Evolutionary conservation across 2,329 filamentous ascomycete species (phyloP).

Genomic region (Dothiorella sarmentorum): DNA sequence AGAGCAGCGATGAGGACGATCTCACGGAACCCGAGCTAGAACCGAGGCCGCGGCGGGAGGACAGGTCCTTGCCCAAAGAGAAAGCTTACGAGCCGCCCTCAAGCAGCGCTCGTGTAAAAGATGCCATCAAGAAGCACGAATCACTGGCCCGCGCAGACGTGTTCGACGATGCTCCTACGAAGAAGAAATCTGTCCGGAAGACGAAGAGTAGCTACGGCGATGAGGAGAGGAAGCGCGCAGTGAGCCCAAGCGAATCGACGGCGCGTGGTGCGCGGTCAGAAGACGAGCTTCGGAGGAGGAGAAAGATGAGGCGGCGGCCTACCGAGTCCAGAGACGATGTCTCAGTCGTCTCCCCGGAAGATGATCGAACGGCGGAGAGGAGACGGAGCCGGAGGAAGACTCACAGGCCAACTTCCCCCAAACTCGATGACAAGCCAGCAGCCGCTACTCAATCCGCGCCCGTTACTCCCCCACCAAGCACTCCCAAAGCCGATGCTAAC

Average conservation of each 20-base stretch:
- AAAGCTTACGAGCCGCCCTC: conserved; percentile 6
- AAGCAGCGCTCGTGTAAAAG: background rate
- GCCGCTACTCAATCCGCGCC: conserved; percentile 18
- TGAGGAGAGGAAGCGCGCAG: background rate
- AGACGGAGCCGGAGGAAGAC: conserved; percentile 4
- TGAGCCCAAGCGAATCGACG: background rate
- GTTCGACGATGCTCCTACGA: conserved; percentile 1
- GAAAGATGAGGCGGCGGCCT: conserved; percentile 16
- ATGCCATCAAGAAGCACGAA: conserved; percentile 7
- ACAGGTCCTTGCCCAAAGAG: background rate
- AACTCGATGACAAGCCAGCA: background rate
- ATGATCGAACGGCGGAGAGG: background rate
- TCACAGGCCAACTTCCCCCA: conserved; percentile 6
- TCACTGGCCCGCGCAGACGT: background rate
- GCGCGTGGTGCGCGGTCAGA: conserved; percentile 6
- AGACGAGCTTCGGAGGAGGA: conserved; percentile 27
- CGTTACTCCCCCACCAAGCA: background rate
- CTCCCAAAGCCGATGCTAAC: conserved; percentile 19
- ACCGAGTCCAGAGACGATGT: conserved; percentile 1
- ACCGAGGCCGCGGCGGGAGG: background rate
- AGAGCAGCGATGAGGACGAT: conserved; percentile 14
- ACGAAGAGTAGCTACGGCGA: conserved; percentile 12
- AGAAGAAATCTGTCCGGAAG: conserved; percentile 13
- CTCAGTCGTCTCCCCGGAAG: background rate
- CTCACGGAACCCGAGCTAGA: background rate